These are phyloP conservation scores for Tylopilus cervinicoccineus DNA, from an alignment of 768 basidiomycete genomes.

Conservation along the genomic window DNA sequence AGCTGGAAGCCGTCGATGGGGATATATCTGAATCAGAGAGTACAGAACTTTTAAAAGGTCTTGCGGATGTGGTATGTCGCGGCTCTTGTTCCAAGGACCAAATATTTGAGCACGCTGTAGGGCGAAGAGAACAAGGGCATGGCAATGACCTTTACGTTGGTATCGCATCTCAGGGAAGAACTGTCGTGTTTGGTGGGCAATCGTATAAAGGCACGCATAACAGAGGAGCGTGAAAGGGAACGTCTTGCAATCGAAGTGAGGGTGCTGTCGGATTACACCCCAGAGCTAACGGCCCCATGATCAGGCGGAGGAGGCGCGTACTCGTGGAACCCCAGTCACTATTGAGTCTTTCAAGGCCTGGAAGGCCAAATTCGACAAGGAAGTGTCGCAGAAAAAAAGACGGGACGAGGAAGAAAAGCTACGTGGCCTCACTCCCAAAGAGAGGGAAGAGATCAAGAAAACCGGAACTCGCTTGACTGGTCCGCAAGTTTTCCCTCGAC, in stretches of 20 bases:
- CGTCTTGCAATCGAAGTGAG: slow-evolving; percentile 71
- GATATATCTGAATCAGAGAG: slow-evolving; percentile 59
- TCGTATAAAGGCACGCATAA: slow-evolving; percentile 52
- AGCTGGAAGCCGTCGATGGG: slow-evolving; percentile 59
- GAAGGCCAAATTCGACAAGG: slow-evolving; percentile 76
- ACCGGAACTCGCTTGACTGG: slow-evolving; percentile 62
- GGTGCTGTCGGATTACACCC: not conserved
- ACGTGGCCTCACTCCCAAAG: slow-evolving; percentile 67
- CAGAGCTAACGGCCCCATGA: slow-evolving; percentile 2
- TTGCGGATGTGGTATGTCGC: slow-evolving; percentile 51
- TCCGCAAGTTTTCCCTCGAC: slow-evolving; percentile 30
- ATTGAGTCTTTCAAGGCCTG: slow-evolving; percentile 74
- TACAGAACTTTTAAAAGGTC: slow-evolving; percentile 48
- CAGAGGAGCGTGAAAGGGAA: slow-evolving; percentile 71
- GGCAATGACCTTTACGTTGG: slow-evolving; percentile 97
- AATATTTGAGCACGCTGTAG: slow-evolving; percentile 32
- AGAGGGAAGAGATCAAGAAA: slow-evolving; percentile 80
- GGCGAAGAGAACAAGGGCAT: slow-evolving; percentile 87
- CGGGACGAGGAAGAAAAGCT: slow-evolving; percentile 78
- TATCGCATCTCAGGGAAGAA: slow-evolving; percentile 78
- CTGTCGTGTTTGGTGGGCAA: slow-evolving; percentile 59
- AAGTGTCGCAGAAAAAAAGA: slow-evolving; percentile 51
- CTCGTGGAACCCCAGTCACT: slow-evolving; percentile 91
- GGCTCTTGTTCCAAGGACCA: slow-evolving; percentile 5
- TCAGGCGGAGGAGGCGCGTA: slow-evolving; percentile 84